Conservation (phyloP, 495 filamentous ascomycete species). For the Parmelia sp. region DNA sequence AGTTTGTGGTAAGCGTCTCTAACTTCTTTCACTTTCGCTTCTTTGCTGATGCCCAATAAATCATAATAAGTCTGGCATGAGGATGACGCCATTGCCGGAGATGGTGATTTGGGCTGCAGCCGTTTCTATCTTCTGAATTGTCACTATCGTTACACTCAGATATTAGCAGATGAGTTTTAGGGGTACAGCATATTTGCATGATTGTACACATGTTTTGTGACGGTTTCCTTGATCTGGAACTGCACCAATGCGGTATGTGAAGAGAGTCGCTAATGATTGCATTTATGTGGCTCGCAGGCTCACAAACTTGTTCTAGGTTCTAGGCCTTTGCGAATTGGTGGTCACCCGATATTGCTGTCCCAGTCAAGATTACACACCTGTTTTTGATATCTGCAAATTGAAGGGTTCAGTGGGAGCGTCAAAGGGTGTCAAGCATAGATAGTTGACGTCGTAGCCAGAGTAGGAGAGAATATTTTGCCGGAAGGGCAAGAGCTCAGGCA, state of each 20-base stretch:
- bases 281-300: not conserved
- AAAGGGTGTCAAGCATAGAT: not conserved
- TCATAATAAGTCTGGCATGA: constrained; percentile 1
- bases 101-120: not conserved
- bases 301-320: too few species aligned
- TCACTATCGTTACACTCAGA: not conserved
- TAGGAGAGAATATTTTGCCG: not conserved
- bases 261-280: not conserved
- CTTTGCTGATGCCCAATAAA: not conserved
- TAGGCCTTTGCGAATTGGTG: not conserved
- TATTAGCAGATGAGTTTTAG: not conserved
- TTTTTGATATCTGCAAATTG: not conserved
- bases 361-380: not conserved
- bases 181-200: not conserved
- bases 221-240: not conserved
- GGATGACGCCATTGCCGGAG: not conserved
- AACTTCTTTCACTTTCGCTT: not conserved
- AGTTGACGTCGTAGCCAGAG: not conserved
- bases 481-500: not conserved
- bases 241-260: not conserved
- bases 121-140: not conserved
- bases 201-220: not conserved
- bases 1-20: constrained; percentile 2
- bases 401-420: not conserved
- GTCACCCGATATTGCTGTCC: not conserved